Percentiles rank a stretch among this genome's conserved stretches.
These are phyloP conservation scores for Aspergillus funiculosus DNA, from an alignment of 495 filamentous ascomycete genomes.

Conservation along the genomic window DNA sequence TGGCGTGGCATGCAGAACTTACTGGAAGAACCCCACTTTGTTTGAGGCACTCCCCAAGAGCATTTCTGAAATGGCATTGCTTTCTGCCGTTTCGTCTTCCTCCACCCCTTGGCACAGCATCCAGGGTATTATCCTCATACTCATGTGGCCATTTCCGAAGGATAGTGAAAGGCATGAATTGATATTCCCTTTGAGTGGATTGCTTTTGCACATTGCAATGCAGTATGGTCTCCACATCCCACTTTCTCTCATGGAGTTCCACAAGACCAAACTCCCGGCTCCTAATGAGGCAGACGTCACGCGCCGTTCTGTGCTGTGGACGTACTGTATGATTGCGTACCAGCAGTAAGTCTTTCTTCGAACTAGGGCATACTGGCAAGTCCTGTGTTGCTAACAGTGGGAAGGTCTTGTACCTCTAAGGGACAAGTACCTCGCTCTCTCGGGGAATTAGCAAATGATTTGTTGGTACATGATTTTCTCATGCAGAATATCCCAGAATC, in stretches of 20 bases:
- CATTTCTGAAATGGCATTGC: conserved; percentile 43
- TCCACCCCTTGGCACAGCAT: conserved; percentile 40
- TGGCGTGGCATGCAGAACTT: conserved; percentile 35
- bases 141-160: conserved; percentile 48
- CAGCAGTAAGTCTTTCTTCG: conserved; percentile 27
- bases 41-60: conserved; percentile 32
- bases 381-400: not conserved
- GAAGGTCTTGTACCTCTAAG: conserved; percentile 34
- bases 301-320: conserved; percentile 41
- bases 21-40: conserved; percentile 38
- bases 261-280: conserved; percentile 28
- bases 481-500: conserved; percentile 29
- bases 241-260: conserved; percentile 46
- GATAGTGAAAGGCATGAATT: conserved; percentile 37
- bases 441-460: conserved; percentile 31
- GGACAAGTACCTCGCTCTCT: conserved; percentile 33
- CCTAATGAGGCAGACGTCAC: conserved; percentile 33
- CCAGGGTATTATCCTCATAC: conserved; percentile 42
- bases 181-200: conserved; percentile 37
- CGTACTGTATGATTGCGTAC: conserved; percentile 38
- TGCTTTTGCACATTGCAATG: conserved; percentile 44
- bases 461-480: no score
- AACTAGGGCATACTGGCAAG: not conserved
- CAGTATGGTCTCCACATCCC: conserved; percentile 47
- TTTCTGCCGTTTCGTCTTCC: conserved; percentile 32